A percentile compares a stretch with the other conserved stretches of the same genome.
Conservation (phyloP, 2,329 filamentous ascomycete species). For the Ophiostoma sp. region DNA sequence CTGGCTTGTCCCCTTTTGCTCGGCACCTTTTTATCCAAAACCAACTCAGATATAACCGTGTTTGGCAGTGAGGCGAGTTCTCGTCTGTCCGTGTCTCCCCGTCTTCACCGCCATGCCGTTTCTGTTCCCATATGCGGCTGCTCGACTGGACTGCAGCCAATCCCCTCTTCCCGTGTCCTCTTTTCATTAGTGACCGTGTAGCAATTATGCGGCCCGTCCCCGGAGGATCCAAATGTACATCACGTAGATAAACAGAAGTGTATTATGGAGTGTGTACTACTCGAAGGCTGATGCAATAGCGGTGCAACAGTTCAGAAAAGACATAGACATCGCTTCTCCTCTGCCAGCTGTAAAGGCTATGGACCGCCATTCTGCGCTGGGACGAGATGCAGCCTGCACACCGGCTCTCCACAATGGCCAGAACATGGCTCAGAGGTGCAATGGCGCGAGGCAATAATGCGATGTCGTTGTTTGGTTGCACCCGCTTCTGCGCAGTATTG, state of each 20-base stretch:
- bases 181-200: not conserved
- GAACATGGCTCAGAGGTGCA: too few relatives aligned
- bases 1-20: not conserved
- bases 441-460: too few relatives aligned
- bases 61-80: not conserved
- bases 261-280: too few relatives aligned
- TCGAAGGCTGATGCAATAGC: too few relatives aligned
- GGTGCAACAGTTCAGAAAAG: too few relatives aligned
- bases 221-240: not conserved
- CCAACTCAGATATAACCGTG: not conserved
- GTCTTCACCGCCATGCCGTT: not conserved
- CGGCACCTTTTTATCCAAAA: not conserved
- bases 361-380: too few relatives aligned
- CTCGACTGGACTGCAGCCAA: too few relatives aligned
- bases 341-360: too few relatives aligned
- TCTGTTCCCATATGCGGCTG: not conserved
- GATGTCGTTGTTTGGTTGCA: too few relatives aligned
- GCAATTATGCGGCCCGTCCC: not conserved
- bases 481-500: not conserved
- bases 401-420: not conserved
- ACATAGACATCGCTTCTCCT: too few relatives aligned
- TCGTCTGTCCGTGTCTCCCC: slow-evolving; percentile 1
- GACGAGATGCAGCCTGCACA: not conserved
- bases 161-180: not conserved
- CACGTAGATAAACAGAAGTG: too few relatives aligned